These are phyloP conservation scores for Trichoderma sp. DNA, from an alignment of 2,329 filamentous ascomycete genomes.

Conservation along the genomic window DNA sequence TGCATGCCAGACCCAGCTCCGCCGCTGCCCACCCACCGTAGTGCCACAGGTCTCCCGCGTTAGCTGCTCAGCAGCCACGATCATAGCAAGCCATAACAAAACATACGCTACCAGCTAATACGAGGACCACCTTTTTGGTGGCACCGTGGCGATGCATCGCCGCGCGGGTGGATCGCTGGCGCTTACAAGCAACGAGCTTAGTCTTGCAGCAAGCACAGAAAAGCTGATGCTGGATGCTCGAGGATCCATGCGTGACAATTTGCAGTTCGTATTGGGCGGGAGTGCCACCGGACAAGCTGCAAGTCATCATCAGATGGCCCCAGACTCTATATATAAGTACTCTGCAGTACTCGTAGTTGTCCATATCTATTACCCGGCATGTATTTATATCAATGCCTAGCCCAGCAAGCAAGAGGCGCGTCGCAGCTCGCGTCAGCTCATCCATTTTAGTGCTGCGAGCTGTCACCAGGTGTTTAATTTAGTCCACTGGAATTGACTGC, in stretches of 20 bases:
- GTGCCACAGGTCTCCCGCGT: background rate
- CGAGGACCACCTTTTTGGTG: constrained; percentile 1
- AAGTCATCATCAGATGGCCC: background rate
- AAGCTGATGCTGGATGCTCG: background rate
- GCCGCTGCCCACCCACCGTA: background rate
- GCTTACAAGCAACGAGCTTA: background rate
- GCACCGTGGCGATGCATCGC: constrained; percentile 7
- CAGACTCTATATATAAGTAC: background rate
- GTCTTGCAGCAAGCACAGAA: background rate
- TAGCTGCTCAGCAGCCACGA: background rate
- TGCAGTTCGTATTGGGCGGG: background rate
- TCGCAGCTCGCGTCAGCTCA: background rate
- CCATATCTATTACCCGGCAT: background rate
- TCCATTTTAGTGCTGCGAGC: background rate
- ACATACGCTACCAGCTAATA: background rate
- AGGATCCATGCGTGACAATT: background rate
- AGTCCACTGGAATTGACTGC: background rate
- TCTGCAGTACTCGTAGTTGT: too few species aligned
- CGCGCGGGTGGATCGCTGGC: background rate
- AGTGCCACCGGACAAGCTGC: background rate
- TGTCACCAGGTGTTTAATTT: background rate
- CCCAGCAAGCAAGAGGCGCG: background rate
- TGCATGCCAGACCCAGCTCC: constrained; percentile 4
- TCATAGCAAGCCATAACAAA: background rate
- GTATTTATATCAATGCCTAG: background rate